Conservation (phyloP, 2,329 filamentous ascomycete genomes). For the Fusarium pseudocircinatum region DNA sequence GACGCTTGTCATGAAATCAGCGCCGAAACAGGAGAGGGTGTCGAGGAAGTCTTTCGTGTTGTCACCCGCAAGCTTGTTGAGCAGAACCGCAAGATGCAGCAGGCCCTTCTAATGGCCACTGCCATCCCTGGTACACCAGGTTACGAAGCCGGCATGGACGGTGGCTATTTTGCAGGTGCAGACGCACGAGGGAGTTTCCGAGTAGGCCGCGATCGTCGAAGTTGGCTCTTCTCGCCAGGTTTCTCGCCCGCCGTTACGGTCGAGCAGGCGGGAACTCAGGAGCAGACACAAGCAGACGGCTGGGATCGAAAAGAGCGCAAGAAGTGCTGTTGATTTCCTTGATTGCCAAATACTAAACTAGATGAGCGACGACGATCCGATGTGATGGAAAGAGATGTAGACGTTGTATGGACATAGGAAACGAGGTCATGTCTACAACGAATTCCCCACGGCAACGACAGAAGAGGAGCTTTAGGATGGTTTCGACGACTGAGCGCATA, state of each 20-base stretch:
- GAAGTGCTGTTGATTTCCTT: constrained; percentile 44
- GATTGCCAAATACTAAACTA: background rate
- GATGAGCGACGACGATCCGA: background rate
- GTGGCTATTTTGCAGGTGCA: constrained; percentile 62
- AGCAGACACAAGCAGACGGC: constrained; percentile 39
- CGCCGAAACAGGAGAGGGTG: constrained; percentile 91
- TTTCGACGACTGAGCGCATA: constrained; percentile 29
- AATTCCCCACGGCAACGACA: constrained; percentile 16
- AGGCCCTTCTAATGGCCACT: constrained; percentile 65
- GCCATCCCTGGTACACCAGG: constrained; percentile 61
- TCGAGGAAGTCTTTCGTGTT: constrained; percentile 92
- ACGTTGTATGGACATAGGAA: constrained; percentile 7
- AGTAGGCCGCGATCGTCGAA: constrained; percentile 65
- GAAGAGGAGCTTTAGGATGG: constrained; percentile 27
- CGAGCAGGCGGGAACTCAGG: constrained; percentile 52
- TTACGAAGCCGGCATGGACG: constrained; percentile 56
- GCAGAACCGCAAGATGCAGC: constrained; percentile 71
- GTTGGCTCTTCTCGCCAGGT: constrained; percentile 66
- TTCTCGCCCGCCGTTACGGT: constrained; percentile 63
- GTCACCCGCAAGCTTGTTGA: constrained; percentile 71
- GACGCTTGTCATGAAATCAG: constrained; percentile 97
- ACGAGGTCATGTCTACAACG: constrained; percentile 9
- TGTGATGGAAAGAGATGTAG: constrained; percentile 20
- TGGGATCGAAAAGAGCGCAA: constrained; percentile 38
- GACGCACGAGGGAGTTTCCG: constrained; percentile 63